Conservation (phyloP, 2,329 filamentous ascomycete species). For the Venturia nashicola region DNA sequence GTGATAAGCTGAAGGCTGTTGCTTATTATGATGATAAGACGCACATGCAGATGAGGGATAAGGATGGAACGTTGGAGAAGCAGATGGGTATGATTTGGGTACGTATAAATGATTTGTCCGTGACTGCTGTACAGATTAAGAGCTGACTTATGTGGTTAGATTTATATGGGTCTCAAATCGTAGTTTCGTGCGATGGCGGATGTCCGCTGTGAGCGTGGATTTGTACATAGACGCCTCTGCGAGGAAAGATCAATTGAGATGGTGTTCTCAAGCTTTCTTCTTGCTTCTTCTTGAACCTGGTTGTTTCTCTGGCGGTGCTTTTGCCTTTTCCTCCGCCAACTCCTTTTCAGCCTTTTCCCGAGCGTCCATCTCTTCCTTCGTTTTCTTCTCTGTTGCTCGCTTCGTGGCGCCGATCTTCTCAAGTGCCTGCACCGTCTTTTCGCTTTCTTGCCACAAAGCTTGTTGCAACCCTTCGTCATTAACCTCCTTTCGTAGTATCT, state of each 20-base stretch:
- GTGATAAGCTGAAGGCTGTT: slow-evolving; percentile 3
- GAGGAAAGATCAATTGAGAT: not conserved
- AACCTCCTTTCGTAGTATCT: slow-evolving; percentile 60
- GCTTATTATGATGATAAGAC: slow-evolving; percentile 5
- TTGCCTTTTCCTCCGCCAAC: not conserved
- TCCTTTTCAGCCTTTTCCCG: not conserved
- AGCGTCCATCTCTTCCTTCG: not conserved
- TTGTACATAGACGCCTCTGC: not conserved
- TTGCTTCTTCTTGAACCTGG: slow-evolving; percentile 10
- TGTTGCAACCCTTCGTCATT: slow-evolving; percentile 69
- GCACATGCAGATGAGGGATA: not conserved
- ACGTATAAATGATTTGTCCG: not conserved
- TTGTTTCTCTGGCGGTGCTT: not conserved
- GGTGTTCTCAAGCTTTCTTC: not conserved
- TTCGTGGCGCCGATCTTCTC: slow-evolving; percentile 67
- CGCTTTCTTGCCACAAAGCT: slow-evolving; percentile 80
- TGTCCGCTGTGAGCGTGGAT: not conserved
- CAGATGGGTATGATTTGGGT: slow-evolving; percentile 9
- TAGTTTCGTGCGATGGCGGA: not conserved
- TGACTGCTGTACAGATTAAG: too few species aligned
- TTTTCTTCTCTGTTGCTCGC: slow-evolving; percentile 41
- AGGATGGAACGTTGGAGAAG: not conserved
- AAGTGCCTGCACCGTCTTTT: slow-evolving; percentile 65
- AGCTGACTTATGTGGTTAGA: not conserved
- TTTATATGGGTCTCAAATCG: not conserved